Conservation (phyloP, 2,329 filamentous ascomycete species). For the Trichocomaceae sp. region DNA sequence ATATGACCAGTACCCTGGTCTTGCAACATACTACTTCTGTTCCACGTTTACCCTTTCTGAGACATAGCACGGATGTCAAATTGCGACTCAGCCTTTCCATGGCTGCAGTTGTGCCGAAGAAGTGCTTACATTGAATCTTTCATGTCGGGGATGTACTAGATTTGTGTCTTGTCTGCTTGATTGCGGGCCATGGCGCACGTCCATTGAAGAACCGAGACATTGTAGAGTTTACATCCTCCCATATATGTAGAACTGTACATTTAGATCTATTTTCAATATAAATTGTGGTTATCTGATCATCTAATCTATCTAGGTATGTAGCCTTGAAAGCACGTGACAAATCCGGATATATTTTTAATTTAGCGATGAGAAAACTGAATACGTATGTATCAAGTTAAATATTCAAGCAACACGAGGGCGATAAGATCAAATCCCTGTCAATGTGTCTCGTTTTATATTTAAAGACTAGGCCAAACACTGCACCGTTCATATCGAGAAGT, state of each 20-base stretch:
- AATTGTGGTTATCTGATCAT: no score
- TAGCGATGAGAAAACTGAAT: no score
- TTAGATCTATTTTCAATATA: no score
- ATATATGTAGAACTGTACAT: no score
- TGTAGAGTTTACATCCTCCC: not conserved
- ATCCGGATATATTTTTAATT: not conserved
- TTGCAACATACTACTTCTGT: conserved; percentile 13
- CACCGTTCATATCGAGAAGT: not conserved
- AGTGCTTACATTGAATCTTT: conserved; percentile 71
- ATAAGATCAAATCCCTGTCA: no score
- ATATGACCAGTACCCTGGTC: not conserved
- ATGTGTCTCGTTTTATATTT: conserved; percentile 1
- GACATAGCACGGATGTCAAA: conserved; percentile 97
- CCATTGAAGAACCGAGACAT: conserved; percentile 43
- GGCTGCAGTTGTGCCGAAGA: conserved; percentile 98
- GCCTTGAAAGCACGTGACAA: not conserved
- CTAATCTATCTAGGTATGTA: not conserved
- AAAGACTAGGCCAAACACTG: not conserved
- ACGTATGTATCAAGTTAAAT: no score
- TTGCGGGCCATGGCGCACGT: conserved; percentile 32
- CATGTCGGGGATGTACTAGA: conserved; percentile 39
- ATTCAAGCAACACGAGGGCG: no score
- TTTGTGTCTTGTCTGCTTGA: conserved; percentile 29
- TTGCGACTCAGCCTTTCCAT: conserved; percentile 79
- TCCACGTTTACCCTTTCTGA: not conserved